A percentile compares a stretch with the other conserved stretches of the same genome.
Conservation (phyloP, 2,329 filamentous ascomycete genomes). For the Xylariaceae sp. region DNA sequence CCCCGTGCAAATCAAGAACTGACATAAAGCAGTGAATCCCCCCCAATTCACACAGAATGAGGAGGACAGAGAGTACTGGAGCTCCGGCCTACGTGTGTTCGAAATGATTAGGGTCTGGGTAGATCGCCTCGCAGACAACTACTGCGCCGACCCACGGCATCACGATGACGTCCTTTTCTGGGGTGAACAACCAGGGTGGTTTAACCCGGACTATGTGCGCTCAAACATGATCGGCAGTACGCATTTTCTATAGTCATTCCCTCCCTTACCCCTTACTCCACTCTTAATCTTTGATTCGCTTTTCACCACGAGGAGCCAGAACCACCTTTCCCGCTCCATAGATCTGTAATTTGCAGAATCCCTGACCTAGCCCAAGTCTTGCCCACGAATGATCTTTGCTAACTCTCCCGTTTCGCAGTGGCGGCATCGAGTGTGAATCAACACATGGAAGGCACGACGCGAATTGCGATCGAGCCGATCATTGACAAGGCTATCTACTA, state of each 20-base stretch:
- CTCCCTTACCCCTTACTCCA: too few species aligned
- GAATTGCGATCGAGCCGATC: constrained; percentile 32
- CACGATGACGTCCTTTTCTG: constrained; percentile 13
- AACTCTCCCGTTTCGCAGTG: neutral
- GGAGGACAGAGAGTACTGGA: constrained; percentile 8
- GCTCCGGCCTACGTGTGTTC: constrained; percentile 30
- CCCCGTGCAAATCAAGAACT: neutral
- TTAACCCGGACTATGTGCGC: constrained; percentile 32
- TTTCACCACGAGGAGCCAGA: too few species aligned
- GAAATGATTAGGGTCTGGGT: constrained; percentile 25
- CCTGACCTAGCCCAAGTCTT: too few species aligned
- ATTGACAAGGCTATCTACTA: neutral
- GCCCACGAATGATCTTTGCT: neutral
- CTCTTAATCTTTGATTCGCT: too few species aligned
- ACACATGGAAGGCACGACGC: constrained; percentile 22
- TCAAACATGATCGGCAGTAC: constrained; percentile 31
- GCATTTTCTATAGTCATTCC: neutral
- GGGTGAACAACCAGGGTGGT: constrained; percentile 19
- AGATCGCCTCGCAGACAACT: constrained; percentile 18
- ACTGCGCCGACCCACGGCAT: constrained; percentile 1
- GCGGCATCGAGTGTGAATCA: constrained; percentile 18
- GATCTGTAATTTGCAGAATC: too few species aligned
- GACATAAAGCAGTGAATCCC: constrained; percentile 20
- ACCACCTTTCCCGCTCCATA: too few species aligned
- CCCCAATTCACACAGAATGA: neutral